Evolutionary conservation across 2,329 filamentous ascomycete genomes (phyloP), one percentile per base, ranked within the genome.

Genomic region (Aspergillus tamarii): DNA sequence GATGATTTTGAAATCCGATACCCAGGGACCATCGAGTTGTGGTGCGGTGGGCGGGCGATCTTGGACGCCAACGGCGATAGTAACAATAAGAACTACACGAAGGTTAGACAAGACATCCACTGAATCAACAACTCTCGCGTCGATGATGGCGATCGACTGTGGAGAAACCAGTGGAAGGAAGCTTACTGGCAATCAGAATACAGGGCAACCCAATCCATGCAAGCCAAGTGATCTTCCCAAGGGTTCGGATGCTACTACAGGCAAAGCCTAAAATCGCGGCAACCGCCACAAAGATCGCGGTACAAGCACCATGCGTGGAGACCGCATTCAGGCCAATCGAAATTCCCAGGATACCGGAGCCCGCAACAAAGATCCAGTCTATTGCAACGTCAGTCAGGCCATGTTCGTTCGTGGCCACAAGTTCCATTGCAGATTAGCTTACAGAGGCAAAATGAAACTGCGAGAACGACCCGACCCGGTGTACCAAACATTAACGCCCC

Each of bases 401-500:
- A 10, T n/a, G 39, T n/a, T n/a, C 26, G 3, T 26, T 26, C 26
- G 26, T 36, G 11, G 34, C 65, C 65, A 65, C 23, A 11, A 3
- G 32, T 52, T 7, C 21, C 21, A 43, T 23, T 34, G 4, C 2
- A 14, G 19, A 10, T 4, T 2, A 1, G 45, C 62, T 45, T 32
- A 64, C 64, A 66, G n/a, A 66, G 54, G 43, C 64, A 73, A 7
- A 76, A 63, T n/a, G 72, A 74, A 34, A 78, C 70, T 16, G 69
- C 70, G 36, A 73, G 69, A 19, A 67, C 67, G 41, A 72, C 67
- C 45, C 65, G 67, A 54, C 85, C 84, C 7, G 83, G 63, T 1
- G 79, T 81, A 3, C 86, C 85, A 61, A 86, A 85, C 23, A 88
- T 77, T 60, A 87, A 81, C 53, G 74, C 75, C 9, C 85, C 85